Evolutionary conservation across 179 eudicot species (phyloP).

Genomic region (Camellia oleifera): DNA sequence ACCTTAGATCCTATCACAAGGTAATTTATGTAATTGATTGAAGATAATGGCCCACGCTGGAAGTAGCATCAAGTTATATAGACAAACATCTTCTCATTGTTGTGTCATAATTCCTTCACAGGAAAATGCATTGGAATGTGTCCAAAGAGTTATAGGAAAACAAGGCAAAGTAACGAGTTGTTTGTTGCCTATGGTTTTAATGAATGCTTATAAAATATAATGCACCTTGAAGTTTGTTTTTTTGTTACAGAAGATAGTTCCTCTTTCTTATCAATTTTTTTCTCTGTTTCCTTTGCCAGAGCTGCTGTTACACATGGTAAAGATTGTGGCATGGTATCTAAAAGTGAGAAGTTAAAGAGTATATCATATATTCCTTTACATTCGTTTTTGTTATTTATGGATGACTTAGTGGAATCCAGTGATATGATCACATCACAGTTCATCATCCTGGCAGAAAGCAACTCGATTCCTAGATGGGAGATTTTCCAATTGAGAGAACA

Average conservation of each 20-base stretch:
- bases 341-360: not conserved
- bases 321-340: no score
- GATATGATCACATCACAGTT: not conserved
- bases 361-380: not conserved
- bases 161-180: not conserved
- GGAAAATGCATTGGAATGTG: not conserved
- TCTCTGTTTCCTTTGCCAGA: no score
- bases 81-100: not conserved
- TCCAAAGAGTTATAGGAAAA: not conserved
- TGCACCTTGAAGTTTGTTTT: no score
- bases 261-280: no score
- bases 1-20: not conserved
- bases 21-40: not conserved
- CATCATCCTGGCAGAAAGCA: not conserved
- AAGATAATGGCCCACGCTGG: not conserved
- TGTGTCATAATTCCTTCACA: no score
- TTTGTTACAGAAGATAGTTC: no score
- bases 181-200: no score
- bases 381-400: not conserved
- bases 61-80: not conserved
- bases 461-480: not conserved
- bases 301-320: no score
- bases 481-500: not conserved
- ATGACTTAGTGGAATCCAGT: not conserved
- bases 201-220: no score